Evolutionary conservation across 176 grass and related monocot genomes (phyloP), one percentile per base, ranked within the genome.

Genomic region (Aegilops speltoides): DNA sequence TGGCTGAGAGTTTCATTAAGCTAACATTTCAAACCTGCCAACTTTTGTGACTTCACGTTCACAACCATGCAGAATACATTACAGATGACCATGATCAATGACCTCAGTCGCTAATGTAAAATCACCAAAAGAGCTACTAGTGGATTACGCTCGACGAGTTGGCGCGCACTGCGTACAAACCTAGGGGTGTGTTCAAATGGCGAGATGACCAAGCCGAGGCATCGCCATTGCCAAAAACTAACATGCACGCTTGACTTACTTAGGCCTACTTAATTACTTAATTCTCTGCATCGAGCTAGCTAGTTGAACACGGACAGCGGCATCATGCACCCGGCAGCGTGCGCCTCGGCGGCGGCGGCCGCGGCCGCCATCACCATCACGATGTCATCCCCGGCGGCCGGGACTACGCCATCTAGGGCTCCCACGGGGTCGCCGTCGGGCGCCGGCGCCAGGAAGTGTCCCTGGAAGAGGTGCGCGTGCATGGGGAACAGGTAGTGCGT

Each of bases 241-340:
- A 48, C 36, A 65, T 64, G 54, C 36, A 38, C 19, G 22, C 23
- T 29, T 29, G 12, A 41, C 36, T 38, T 25, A 28, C 23, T 67
- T 43, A 25, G 33, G 31, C 64, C 74, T 79, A 72, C 14, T 45
- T 45, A 43, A 43, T 28, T 71, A 72, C 22, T 25, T 81, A 10
- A 43, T 15, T 57, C 41, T 36, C 61, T 31, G 57, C 73, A n/a
- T 64, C n/a, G 2, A 73, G 13, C n/a, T 19, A 33, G 75, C 77
- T 90, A 90, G 40, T 90, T 68, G 73, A 90, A 87, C 19, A 90
- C 89, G 23, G 89, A 90, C 31, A 87, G 56, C 28, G 89, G 89
- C 79, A 90, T 82, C 64, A 90, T 52, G 84, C 68, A 90, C 41
- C 80, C 89, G 5, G 84, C 84, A 3, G 79, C 89, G 73, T 87